Evolutionary conservation across 1,139 yeast species (phyloP).

Genomic region (Pichia norvegensis): DNA sequence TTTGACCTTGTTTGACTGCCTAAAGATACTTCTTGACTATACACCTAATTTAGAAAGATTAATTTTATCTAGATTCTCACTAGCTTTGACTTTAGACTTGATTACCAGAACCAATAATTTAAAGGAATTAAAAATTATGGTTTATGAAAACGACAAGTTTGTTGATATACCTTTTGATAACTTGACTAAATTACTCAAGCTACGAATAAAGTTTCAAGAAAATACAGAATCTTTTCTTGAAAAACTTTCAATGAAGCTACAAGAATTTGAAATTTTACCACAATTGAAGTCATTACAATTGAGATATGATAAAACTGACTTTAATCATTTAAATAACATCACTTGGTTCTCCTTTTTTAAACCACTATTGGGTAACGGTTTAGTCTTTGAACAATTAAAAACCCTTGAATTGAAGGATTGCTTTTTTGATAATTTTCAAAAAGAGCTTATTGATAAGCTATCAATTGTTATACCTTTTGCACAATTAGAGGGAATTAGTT

Average conservation of each 20-base stretch:
- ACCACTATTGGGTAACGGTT: neutral
- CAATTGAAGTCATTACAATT: constrained; percentile 15
- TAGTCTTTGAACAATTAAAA: constrained; percentile 13
- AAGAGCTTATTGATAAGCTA: constrained; percentile 7
- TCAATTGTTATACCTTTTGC: constrained; percentile 15
- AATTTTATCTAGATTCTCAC: constrained; percentile 16
- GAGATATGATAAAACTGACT: constrained; percentile 18
- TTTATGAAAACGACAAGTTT: constrained; percentile 10
- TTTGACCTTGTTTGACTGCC: constrained; percentile 17
- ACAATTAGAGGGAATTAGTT: constrained; percentile 15
- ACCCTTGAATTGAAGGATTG: constrained; percentile 19
- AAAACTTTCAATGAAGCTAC: constrained; percentile 10
- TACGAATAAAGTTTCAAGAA: constrained; percentile 19
- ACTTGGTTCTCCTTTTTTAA: constrained; percentile 25
- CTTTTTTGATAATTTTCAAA: constrained; percentile 19
- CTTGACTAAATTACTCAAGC: constrained; percentile 9
- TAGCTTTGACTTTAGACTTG: constrained; percentile 9
- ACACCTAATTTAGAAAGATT: constrained; percentile 16
- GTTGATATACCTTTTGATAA: constrained; percentile 6
- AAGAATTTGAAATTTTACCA: constrained; percentile 6
- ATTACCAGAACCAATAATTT: constrained; percentile 5
- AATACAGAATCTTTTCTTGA: constrained; percentile 17
- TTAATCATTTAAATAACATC: constrained; percentile 18
- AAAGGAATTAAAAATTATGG: constrained; percentile 14
- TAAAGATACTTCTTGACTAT: constrained; percentile 12